phyloP scores from a whole-genome alignment of 345 rosid genomes.

The Raphanus raphanistrum region DNA sequence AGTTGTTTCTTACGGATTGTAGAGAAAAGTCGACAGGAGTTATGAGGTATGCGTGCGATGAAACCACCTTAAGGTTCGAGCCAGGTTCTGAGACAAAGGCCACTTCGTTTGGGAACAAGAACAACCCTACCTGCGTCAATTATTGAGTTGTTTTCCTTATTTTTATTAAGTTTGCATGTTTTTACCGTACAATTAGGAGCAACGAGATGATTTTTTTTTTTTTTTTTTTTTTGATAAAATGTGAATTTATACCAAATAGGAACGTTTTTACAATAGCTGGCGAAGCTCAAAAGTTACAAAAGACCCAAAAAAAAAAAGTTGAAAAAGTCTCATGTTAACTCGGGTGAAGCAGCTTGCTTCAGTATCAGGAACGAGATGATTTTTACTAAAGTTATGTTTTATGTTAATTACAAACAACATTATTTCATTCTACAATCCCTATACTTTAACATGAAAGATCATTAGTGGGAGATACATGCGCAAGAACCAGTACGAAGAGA shows the following conservation, averaged over 20 bases:
- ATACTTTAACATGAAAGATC: too few species aligned
- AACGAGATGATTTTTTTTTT: too few species aligned
- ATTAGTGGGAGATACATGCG: background rate
- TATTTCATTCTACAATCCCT: background rate
- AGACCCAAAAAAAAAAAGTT: too few species aligned
- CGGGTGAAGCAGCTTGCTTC: too few species aligned
- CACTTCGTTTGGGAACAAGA: background rate
- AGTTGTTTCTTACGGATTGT: conserved; percentile 4
- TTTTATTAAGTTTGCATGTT: background rate
- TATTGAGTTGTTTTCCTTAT: background rate
- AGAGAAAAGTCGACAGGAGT: background rate
- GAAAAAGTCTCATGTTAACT: too few species aligned
- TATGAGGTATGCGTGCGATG: conserved; percentile 3
- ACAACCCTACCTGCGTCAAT: background rate
- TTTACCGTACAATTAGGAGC: background rate
- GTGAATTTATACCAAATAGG: too few species aligned
- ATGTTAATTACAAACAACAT: background rate
- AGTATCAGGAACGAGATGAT: too few species aligned
- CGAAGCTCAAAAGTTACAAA: too few species aligned
- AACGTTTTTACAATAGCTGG: too few species aligned
- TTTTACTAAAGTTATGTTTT: too few species aligned
- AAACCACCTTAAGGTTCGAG: background rate
- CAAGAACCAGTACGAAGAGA: too few species aligned
- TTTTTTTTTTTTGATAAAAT: too few species aligned
- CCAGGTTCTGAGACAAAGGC: background rate